Conservation (phyloP, 2,329 filamentous ascomycete species). For the Colletotrichum tofieldiae region DNA sequence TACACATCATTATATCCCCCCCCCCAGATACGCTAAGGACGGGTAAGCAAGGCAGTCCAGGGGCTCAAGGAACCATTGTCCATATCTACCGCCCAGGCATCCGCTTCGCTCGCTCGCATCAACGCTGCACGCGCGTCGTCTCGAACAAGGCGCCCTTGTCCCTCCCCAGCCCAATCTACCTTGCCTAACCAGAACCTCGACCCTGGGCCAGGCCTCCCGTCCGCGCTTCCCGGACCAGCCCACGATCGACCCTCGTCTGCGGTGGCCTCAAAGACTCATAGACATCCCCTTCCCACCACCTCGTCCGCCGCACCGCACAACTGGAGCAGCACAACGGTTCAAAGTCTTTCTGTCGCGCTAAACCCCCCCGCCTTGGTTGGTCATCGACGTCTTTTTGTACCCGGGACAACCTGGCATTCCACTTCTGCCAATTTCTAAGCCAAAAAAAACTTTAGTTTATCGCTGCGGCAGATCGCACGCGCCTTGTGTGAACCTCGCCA, state of each 20-base stretch:
- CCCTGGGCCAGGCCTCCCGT: constrained; percentile 29
- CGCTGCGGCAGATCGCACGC: constrained; percentile 12
- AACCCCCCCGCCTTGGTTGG: constrained; percentile 31
- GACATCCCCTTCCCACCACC: constrained; percentile 3
- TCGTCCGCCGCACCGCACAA: constrained; percentile 16
- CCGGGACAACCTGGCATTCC: constrained; percentile 12
- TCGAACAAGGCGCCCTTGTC: constrained; percentile 33
- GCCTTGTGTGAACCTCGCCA: constrained; percentile 27
- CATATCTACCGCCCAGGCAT: constrained; percentile 31
- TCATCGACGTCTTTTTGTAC: constrained; percentile 25
- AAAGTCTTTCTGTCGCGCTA: background rate
- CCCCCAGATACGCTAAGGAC: constrained; percentile 10
- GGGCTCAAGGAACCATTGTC: constrained; percentile 11
- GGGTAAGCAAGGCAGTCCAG: constrained; percentile 10
- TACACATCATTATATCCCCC: constrained; percentile 3
- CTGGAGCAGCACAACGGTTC: background rate
- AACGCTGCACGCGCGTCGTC: constrained; percentile 24
- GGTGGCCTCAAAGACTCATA: constrained; percentile 5
- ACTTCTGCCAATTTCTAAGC: constrained; percentile 38
- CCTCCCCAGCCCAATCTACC: constrained; percentile 13
- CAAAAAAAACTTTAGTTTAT: constrained; percentile 28
- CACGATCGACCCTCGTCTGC: constrained; percentile 27
- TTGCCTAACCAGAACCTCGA: constrained; percentile 7
- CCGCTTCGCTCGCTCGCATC: constrained; percentile 18
- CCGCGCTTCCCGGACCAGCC: constrained; percentile 38